phyloP scores from a whole-genome alignment of 2,329 filamentous ascomycete species.

The Meredithiella fracta region DNA sequence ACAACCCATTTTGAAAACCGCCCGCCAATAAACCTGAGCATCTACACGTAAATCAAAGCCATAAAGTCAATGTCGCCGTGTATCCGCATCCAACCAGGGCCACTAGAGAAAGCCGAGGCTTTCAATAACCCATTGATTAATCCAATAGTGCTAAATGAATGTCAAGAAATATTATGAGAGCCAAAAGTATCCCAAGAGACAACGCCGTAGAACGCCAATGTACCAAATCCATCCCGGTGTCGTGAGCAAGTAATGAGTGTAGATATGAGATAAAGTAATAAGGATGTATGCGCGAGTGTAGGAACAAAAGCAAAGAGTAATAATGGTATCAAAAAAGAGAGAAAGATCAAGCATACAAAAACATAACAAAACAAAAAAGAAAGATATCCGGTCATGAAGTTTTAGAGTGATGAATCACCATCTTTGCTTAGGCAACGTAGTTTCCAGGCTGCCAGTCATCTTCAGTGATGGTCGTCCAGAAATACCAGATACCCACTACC shows the following conservation, averaged over 20 bases:
- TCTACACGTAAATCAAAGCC: background rate
- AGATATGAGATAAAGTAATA: background rate
- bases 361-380: conserved; percentile 5
- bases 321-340: background rate
- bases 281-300: background rate
- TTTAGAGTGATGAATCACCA: background rate
- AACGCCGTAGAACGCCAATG: background rate
- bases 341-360: conserved; percentile 1
- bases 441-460: conserved; percentile 74
- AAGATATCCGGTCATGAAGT: background rate
- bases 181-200: background rate
- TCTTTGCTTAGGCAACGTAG: conserved; percentile 19
- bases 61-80: background rate
- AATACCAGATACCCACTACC: conserved; percentile 74
- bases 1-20: background rate
- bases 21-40: background rate
- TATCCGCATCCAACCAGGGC: background rate
- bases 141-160: background rate
- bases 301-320: background rate
- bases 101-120: background rate
- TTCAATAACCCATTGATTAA: background rate
- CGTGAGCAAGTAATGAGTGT: background rate
- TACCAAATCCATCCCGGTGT: background rate
- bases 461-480: conserved; percentile 98
- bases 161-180: background rate